Evolutionary conservation across 106 monocot genomes (phyloP).

Genomic region (Dendrobium officinale): DNA sequence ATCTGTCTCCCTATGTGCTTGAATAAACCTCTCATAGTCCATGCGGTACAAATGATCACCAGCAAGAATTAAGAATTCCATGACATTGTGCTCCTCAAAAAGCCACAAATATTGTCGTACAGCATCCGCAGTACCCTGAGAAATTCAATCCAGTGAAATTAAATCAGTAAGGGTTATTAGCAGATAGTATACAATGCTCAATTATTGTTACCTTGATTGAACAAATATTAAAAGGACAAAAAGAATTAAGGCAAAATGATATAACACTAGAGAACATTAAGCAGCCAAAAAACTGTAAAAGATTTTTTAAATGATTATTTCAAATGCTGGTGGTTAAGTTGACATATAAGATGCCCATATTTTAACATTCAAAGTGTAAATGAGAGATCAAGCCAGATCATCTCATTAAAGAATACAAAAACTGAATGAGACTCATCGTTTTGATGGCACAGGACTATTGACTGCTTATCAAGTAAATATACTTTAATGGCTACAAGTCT

Average conservation of each 20-base stretch:
- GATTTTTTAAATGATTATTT: too few relatives aligned
- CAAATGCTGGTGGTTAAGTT: too few relatives aligned
- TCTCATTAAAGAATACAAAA: too few relatives aligned
- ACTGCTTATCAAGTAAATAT: too few relatives aligned
- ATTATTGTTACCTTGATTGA: background rate
- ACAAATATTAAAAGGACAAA: background rate
- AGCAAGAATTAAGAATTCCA: slow-evolving; percentile 87
- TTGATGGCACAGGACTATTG: too few relatives aligned
- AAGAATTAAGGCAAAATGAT: background rate
- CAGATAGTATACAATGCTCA: background rate
- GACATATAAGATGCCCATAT: too few relatives aligned
- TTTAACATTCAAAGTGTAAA: too few relatives aligned
- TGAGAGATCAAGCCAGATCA: too few relatives aligned
- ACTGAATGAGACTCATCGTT: too few relatives aligned
- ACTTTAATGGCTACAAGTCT: too few relatives aligned
- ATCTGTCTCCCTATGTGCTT: slow-evolving; percentile 92
- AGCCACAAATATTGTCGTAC: slow-evolving; percentile 94
- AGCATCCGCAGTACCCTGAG: slow-evolving; percentile 95
- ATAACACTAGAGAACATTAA: background rate
- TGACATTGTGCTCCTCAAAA: slow-evolving; percentile 87
- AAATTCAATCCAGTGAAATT: slow-evolving; percentile 1
- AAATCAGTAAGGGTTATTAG: background rate
- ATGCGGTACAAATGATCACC: slow-evolving; percentile 97
- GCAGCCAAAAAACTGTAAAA: background rate
- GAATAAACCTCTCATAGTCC: slow-evolving; percentile 96